phyloP scores from a whole-genome alignment of 805 yeast genomes.

The Barnettozyma wickerhamii region DNA sequence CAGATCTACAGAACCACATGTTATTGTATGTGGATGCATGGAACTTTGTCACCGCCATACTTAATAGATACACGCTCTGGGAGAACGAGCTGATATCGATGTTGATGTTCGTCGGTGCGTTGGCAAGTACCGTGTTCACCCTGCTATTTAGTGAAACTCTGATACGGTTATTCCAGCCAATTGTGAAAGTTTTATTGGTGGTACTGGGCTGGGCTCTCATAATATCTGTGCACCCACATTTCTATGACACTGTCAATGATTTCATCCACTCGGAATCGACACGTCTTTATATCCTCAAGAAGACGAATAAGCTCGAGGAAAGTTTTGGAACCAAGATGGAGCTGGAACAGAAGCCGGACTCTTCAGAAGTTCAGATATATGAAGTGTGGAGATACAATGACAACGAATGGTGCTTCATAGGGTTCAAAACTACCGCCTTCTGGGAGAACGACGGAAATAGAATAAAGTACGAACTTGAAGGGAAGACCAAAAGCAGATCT shows the following conservation, averaged over 20 bases:
- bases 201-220: slow-evolving; percentile 45
- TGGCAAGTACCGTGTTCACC: slow-evolving; percentile 30
- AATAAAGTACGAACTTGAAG: slow-evolving; percentile 2
- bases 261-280: slow-evolving; percentile 61
- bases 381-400: slow-evolving; percentile 27
- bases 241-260: slow-evolving; percentile 43
- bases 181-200: slow-evolving; percentile 33
- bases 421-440: slow-evolving; percentile 45
- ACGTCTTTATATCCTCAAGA: slow-evolving; percentile 43
- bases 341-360: slow-evolving; percentile 12
- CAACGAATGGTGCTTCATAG: slow-evolving; percentile 61
- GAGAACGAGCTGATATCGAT: slow-evolving; percentile 57
- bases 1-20: slow-evolving; percentile 84
- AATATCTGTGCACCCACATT: slow-evolving; percentile 48
- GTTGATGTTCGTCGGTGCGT: slow-evolving; percentile 39
- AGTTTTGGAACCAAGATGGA: slow-evolving; percentile 35
- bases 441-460: slow-evolving; percentile 8
- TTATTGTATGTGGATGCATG: slow-evolving; percentile 55
- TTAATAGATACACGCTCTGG: slow-evolving; percentile 58
- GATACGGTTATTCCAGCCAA: slow-evolving; percentile 26
- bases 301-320: slow-evolving; percentile 46
- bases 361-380: slow-evolving; percentile 4
- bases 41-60: slow-evolving; percentile 48
- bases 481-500: background rate
- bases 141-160: slow-evolving; percentile 27